A percentile compares a stretch with the other conserved stretches of the same genome.
Evolutionary conservation across 495 filamentous ascomycete species (phyloP).

Genomic region (Aspergillus nidulans): DNA sequence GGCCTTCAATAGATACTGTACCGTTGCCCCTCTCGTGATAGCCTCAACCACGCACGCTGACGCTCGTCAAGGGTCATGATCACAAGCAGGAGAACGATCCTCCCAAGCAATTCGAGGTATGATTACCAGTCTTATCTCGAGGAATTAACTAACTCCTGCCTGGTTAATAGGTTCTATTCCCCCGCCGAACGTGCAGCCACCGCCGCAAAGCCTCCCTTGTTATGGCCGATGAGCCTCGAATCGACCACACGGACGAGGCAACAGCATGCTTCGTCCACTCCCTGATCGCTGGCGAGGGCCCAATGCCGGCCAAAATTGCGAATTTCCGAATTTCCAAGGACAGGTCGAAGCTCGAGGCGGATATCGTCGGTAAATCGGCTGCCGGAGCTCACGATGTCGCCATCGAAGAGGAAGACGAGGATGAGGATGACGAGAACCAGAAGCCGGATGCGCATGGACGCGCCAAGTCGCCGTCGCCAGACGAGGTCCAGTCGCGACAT

Average conservation of each 20-base stretch:
- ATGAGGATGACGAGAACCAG: background rate
- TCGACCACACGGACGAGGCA: constrained; percentile 39
- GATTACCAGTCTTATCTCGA: background rate
- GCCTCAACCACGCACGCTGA: constrained; percentile 4
- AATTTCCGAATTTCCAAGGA: constrained; percentile 10
- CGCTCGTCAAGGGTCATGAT: constrained; percentile 22
- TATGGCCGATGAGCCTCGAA: constrained; percentile 44
- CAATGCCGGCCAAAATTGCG: constrained; percentile 12
- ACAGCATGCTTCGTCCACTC: constrained; percentile 83
- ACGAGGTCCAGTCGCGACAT: constrained; percentile 53
- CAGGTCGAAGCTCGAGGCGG: constrained; percentile 12
- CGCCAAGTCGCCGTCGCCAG: constrained; percentile 24
- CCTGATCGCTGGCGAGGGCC: constrained; percentile 56
- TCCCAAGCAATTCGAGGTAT: constrained; percentile 48
- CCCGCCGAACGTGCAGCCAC: constrained; percentile 58
- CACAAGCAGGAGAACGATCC: constrained; percentile 35
- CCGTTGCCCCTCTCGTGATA: background rate
- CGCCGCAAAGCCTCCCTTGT: constrained; percentile 85
- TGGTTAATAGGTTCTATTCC: constrained; percentile 62
- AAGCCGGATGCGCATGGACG: constrained; percentile 20
- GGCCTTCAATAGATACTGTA: constrained; percentile 3
- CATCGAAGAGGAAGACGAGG: constrained; percentile 15
- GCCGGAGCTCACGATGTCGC: constrained; percentile 15
- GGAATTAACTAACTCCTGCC: no score
- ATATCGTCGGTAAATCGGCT: constrained; percentile 21